phyloP scores from a whole-genome alignment of 352 stramenopile genomes.

The Pythium utonaiense region DNA sequence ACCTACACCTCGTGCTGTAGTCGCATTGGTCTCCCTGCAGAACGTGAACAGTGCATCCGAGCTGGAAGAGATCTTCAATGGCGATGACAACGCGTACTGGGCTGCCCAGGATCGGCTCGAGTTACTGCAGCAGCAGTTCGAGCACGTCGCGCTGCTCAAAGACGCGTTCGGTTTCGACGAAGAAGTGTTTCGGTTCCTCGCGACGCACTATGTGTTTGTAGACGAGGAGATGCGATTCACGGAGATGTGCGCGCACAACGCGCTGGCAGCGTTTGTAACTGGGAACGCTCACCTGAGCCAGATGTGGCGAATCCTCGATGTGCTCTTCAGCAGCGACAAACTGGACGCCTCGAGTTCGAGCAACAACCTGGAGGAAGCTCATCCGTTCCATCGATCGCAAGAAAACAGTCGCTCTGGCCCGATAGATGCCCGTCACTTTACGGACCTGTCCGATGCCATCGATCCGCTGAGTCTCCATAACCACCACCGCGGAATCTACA shows the following conservation, averaged over 20 bases:
- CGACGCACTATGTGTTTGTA: conserved; percentile 61
- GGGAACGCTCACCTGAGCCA: conserved; percentile 73
- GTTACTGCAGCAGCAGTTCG: conserved; percentile 60
- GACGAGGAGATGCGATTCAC: conserved; percentile 47
- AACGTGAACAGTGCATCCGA: conserved; percentile 57
- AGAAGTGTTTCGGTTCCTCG: conserved; percentile 79
- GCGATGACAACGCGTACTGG: conserved; percentile 56
- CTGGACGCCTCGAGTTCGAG: not conserved
- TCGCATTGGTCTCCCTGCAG: conserved; percentile 73
- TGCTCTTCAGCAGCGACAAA: conserved; percentile 54
- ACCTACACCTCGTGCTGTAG: conserved; percentile 54
- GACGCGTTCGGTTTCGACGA: conserved; percentile 86
- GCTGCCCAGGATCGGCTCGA: conserved; percentile 52
- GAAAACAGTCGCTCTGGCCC: conserved; percentile 20
- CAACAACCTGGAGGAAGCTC: conserved; percentile 1
- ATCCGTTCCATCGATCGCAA: conserved; percentile 5
- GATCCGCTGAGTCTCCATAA: conserved; percentile 7
- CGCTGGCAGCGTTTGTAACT: conserved; percentile 68
- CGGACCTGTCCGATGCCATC: not conserved
- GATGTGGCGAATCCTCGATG: conserved; percentile 85
- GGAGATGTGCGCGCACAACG: conserved; percentile 81
- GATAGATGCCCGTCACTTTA: conserved; percentile 11
- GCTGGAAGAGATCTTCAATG: conserved; percentile 68
- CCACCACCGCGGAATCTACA: conserved; percentile 13
- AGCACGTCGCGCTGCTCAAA: conserved; percentile 61